Base-by-base conservation (phyloP, 208 protist species). In the Novymonas esmeraldas region DNA sequence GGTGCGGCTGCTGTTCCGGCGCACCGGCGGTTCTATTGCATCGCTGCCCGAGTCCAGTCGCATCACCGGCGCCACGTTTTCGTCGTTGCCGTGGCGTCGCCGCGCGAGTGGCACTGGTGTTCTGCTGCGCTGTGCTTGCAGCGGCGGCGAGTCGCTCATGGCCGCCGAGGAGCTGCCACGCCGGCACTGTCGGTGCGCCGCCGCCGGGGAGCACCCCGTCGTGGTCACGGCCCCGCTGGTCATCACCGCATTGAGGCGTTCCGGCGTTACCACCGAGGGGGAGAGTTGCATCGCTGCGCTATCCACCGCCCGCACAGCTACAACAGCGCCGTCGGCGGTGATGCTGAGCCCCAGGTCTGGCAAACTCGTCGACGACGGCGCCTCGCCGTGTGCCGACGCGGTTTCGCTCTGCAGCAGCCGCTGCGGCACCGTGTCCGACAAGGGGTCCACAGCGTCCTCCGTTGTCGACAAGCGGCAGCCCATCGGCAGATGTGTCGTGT, bases 161-260 rank as follows among this genome's bases (percentile, higher is more conserved):
- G 49, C 46, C 22, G 61, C 44, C 16, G 66, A 73, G 20, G 38
- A 31, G 66, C 66, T 64, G 66, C 34, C 66, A 14, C 66, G 58
- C 26, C 41, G 48, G 55, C 46, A 33, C 50, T 51, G 57, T 28
- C 34, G 58, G 33, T 49, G 48, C 29, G 50, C 56, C 20, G 58
- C 38, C n/a, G 66, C 49, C 6, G 49, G 57, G 24, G 66, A 65
- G n/a, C 49, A 33, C 39, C 45, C 34, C 0, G 49, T 49, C 18
- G 59, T 65, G 9, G 49, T 41, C 20, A 31, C 20, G 31, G 49
- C 49, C 20, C 16, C 29, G 50, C 58, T 64, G 38, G 7, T 57
- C 10, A 38, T 29, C 14, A 49, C n/a, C 7, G 64, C 16, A 48
- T 31, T 5, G 7, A 24, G 49, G 1, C 66, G 56, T 39, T 73